A percentile compares a stretch with the other conserved stretches of the same genome.
phyloP scores from a whole-genome alignment of 257 asterid genomes.

The Echium plantagineum region DNA sequence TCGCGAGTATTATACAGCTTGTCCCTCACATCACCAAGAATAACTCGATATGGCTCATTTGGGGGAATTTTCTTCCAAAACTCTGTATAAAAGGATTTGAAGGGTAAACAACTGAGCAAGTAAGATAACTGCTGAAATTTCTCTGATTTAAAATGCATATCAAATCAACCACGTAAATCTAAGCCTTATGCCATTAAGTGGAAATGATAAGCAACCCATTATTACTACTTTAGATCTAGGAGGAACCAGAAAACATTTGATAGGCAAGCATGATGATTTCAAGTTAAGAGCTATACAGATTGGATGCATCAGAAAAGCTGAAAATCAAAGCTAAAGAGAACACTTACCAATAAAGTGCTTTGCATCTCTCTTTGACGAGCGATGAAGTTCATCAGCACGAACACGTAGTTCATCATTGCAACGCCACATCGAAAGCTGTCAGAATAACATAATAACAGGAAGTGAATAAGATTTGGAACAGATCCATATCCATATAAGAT shows the following conservation, averaged over 20 bases:
- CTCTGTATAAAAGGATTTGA: slow-evolving; percentile 30
- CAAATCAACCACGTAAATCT: too few relatives aligned
- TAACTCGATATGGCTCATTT: slow-evolving; percentile 87
- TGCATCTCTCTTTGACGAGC: slow-evolving; percentile 62
- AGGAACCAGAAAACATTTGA: neutral
- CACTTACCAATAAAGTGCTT: slow-evolving; percentile 69
- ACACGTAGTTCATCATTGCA: slow-evolving; percentile 81
- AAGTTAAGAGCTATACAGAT: neutral
- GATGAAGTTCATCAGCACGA: slow-evolving; percentile 62
- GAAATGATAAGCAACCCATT: too few relatives aligned
- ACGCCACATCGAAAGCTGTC: slow-evolving; percentile 96
- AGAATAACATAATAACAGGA: slow-evolving; percentile 1
- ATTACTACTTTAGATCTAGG: neutral
- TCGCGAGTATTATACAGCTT: slow-evolving; percentile 84
- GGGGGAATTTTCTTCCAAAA: slow-evolving; percentile 91
- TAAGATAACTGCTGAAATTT: neutral
- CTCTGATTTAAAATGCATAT: neutral
- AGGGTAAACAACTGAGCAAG: neutral
- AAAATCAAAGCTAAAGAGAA: neutral
- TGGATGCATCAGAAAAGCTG: neutral
- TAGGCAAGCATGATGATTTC: neutral
- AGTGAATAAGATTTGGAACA: neutral
- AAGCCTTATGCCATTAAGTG: too few relatives aligned
- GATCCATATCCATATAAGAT: neutral
- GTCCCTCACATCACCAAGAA: slow-evolving; percentile 88